phyloP scores from a whole-genome alignment of 2,329 filamentous ascomycete species.

The Didymella exigua region DNA sequence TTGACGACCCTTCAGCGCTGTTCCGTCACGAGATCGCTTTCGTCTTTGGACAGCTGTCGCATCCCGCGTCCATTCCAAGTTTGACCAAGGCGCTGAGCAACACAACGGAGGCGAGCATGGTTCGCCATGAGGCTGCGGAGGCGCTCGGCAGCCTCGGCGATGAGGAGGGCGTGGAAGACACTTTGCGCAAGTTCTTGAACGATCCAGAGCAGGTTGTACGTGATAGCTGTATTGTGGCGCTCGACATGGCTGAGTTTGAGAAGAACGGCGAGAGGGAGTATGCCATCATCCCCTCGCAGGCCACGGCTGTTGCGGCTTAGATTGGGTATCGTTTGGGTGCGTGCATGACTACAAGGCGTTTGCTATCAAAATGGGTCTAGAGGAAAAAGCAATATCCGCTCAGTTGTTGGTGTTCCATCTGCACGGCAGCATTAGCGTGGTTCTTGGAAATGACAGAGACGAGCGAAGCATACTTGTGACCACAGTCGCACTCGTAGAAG shows the following conservation, averaged over 20 bases:
- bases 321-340: neutral
- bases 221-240: conserved; percentile 90
- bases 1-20: conserved; percentile 83
- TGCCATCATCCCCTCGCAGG: conserved; percentile 73
- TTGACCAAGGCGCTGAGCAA: conserved; percentile 80
- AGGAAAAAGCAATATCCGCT: conserved; percentile 38
- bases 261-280: conserved; percentile 88
- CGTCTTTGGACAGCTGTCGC: conserved; percentile 93
- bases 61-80: conserved; percentile 94
- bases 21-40: conserved; percentile 99
- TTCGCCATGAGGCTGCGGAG: conserved; percentile 95
- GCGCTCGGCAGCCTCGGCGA: conserved; percentile 92
- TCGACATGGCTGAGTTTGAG: conserved; percentile 98
- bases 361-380: conserved; percentile 20
- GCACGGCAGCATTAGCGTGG: conserved; percentile 30
- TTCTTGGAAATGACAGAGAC: neutral
- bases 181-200: conserved; percentile 79
- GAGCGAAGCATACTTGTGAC: conserved; percentile 69
- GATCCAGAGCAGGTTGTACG: conserved; percentile 93
- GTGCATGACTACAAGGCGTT: conserved; percentile 36
- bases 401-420: conserved; percentile 67
- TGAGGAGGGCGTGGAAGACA: conserved; percentile 89
- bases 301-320: conserved; percentile 37
- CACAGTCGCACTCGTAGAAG: conserved; percentile 88
- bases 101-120: conserved; percentile 87